These are phyloP conservation scores for Allium cepa DNA, from an alignment of 106 monocot species.

Conservation along the genomic window DNA sequence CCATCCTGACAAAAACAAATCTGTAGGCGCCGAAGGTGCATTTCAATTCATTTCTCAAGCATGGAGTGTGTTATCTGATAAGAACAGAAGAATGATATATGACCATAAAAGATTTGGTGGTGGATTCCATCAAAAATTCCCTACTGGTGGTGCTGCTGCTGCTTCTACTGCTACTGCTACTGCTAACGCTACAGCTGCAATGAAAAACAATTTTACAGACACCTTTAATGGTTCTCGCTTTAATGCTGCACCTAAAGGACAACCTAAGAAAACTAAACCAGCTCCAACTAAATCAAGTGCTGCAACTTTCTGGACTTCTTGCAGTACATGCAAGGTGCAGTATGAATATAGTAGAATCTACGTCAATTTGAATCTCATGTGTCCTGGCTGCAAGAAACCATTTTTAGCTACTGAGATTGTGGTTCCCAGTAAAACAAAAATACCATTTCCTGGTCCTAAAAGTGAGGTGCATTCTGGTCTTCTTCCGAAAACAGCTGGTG, in stretches of 20 bases:
- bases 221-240: constrained; percentile 24
- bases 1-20: constrained; percentile 91
- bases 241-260: constrained; percentile 17
- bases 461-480: too few species aligned
- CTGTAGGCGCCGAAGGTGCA: constrained; percentile 68
- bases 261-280: constrained; percentile 11
- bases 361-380: constrained; percentile 57
- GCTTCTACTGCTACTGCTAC: neutral
- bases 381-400: constrained; percentile 61
- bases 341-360: constrained; percentile 73
- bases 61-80: constrained; percentile 73
- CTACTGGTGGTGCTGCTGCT: neutral
- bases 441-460: neutral
- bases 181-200: constrained; percentile 8
- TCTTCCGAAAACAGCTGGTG: constrained; percentile 2
- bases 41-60: constrained; percentile 74
- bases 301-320: constrained; percentile 79
- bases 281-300: constrained; percentile 9
- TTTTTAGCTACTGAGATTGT: constrained; percentile 56
- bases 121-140: constrained; percentile 3
- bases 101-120: constrained; percentile 50
- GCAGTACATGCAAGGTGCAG: constrained; percentile 62
- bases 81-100: constrained; percentile 42
- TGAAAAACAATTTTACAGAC: constrained; percentile 14
- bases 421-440: constrained; percentile 11